Base-by-base conservation (phyloP, 306 rosid genomes). In the Begonia fuchsioides region DNA sequence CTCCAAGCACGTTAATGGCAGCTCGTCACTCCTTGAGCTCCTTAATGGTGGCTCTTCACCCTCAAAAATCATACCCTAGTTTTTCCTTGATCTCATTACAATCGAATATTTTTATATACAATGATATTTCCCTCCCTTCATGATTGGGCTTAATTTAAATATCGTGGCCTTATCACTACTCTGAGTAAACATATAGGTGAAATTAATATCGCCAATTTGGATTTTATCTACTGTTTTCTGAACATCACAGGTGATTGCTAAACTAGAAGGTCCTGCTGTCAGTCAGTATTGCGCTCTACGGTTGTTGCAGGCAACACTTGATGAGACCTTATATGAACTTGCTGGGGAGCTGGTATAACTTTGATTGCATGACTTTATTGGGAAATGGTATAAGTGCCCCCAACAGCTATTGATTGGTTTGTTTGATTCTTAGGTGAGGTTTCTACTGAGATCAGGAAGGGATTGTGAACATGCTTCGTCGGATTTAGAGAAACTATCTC, bases 221-320 rank as follows among this genome's bases (percentile, higher is more conserved):
- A 17, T 8, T 46, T 38, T 43, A 59, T 57, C 35, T 54, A 38
- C 44, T 68, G 13, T 26, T 50, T 59, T 53, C 67, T 62, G 48
- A 65, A 64, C 68, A 47, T 60, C 32, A 56, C 73, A 90, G 98
- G 98, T 90, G 40, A 90, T 90, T 67, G 98, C 97, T 39, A 90
- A 90, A 65, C 95, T 90, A 49, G 97, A 90, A 72, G 95, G 97
- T 56, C 85, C 97, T 60, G 95, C 95, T 9, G 88, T 90, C 57
- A 90, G 97, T 64, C 95, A 85, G 68, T 90, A 85, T 66, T 90
- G 94, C 56, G 95, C 98, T 58, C 61, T 81, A 59, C 92, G 95
- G 43, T 59, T 90, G 56, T 72, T 90, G 74, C 86, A 83, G 93
- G 97, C 95, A 60, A 90, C 97, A 50, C 92, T 90, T 13, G 94